Evolutionary conservation across 1,284 basidiomycete genomes (phyloP), one percentile per base, ranked within the genome.

Genomic region (Fomitopsis pinicola): DNA sequence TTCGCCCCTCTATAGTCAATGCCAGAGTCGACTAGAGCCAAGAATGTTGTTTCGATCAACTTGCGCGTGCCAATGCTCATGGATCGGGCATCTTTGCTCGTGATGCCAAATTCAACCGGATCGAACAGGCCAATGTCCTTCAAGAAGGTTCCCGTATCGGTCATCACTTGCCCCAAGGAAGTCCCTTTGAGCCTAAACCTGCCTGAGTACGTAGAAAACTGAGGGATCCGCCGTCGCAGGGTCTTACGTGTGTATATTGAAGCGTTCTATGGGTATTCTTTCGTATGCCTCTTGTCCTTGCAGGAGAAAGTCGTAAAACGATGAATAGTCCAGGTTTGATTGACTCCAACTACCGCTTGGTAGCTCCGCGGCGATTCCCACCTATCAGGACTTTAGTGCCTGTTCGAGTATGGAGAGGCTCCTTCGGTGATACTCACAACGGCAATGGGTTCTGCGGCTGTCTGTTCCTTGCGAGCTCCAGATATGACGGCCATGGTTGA

Each of bases 21-120:
- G 2, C 78, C 78, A 2, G 78, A 75, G 61, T 80, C 78, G 15
- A 71, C 65, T 1, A 80, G 69, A 2, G 75, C 73, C 4, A 78
- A 68, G 60, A 80, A 79, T 1, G 72, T 67, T 8, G 69, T 64
- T 61, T 80, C 78, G 17, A 80, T 64, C 2, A 79, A 69, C 59
- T 76, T 75, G 9, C 78, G 70, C 7, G 73, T 74, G 15, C 71
- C 69, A n/a, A 73, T 62, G 1, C 77, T 63, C 74, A 80, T 77
- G n/a, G 65, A 58, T 6, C 67, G 64, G 0, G 77, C 77, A 66
- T 80, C 78, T 48, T 70, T 73, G 10, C 67, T 62, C 10, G 75
- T 71, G 38, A 80, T 71, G 0, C 77, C 77, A 50, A 80, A 78
- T 58, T 78, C 76, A 15, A 78, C 56, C 60, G 74, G 64, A 65